phyloP scores from a whole-genome alignment of 331 rosid species.

The Erythrophleum ivorense region DNA sequence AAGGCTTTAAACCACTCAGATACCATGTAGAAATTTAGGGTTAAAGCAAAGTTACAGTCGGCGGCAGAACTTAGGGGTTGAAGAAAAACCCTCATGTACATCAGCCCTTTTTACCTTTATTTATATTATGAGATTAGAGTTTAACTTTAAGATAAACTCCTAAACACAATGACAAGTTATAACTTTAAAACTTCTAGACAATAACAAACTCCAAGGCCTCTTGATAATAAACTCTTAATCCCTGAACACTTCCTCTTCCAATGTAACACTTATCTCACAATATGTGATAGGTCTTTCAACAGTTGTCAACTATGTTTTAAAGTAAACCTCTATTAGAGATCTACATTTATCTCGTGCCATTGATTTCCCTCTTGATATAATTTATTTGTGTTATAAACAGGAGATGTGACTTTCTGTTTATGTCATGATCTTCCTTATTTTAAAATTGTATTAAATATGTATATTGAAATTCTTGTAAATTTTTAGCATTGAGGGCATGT shows the following conservation, averaged over 20 bases:
- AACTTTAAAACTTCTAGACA: conserved; percentile 4
- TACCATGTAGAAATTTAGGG: background rate
- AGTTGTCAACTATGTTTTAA: conserved; percentile 14
- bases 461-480: conserved; percentile 27
- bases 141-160: background rate
- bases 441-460: conserved; percentile 23
- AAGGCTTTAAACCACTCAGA: background rate
- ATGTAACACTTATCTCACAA: background rate
- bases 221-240: conserved; percentile 15
- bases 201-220: background rate
- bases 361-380: conserved; percentile 22
- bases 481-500: conserved; percentile 12
- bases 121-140: background rate
- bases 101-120: background rate
- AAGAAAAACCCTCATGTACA: background rate
- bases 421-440: background rate
- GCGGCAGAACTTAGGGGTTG: background rate
- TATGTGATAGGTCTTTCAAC: background rate
- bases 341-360: conserved; percentile 5
- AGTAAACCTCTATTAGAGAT: conserved; percentile 5
- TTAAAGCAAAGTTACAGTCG: background rate
- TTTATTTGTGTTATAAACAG: background rate
- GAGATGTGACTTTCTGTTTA: conserved; percentile 28
- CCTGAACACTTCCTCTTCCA: background rate
- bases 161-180: background rate